Evolutionary conservation across 306 rosid genomes (phyloP).

Genomic region (Pueraria montana): DNA sequence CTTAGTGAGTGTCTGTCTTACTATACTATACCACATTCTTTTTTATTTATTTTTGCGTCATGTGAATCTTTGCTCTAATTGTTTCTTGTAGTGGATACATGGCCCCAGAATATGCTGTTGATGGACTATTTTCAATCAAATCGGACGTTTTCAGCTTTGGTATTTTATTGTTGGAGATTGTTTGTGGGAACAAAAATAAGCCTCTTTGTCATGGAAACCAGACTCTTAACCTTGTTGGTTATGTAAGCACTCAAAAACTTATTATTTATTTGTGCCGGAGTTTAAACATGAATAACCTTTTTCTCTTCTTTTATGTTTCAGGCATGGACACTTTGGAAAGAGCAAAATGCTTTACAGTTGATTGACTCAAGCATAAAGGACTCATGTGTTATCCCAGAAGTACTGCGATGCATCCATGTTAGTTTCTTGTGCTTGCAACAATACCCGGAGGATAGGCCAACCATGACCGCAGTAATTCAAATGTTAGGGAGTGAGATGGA

Average conservation of each 20-base stretch:
- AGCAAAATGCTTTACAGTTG: not conserved
- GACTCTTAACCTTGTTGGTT: not conserved
- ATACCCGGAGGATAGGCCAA: slow-evolving; percentile 39
- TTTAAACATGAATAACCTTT: too few relatives aligned
- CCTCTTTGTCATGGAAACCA: not conserved
- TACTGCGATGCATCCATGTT: slow-evolving; percentile 21
- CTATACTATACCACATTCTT: not conserved
- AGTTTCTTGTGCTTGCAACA: slow-evolving; percentile 24
- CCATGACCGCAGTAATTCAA: slow-evolving; percentile 37
- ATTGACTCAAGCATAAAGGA: not conserved
- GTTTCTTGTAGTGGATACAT: slow-evolving; percentile 6
- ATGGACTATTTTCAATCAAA: slow-evolving; percentile 18
- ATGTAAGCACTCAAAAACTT: too few relatives aligned
- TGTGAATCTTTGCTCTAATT: not conserved
- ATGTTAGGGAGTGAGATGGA: too few relatives aligned
- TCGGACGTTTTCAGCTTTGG: slow-evolving; percentile 33
- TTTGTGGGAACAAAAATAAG: slow-evolving; percentile 3
- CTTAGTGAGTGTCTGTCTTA: not conserved
- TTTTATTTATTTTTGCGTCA: not conserved
- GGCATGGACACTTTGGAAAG: slow-evolving; percentile 25
- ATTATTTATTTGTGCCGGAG: too few relatives aligned
- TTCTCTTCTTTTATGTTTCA: too few relatives aligned
- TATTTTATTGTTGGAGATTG: not conserved
- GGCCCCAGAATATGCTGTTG: slow-evolving; percentile 29
- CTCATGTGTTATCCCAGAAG: not conserved